Evolutionary conservation across 1,139 yeast genomes (phyloP), one percentile per base, ranked within the genome.

Genomic region (Zygosaccharomyces pseudobailii): DNA sequence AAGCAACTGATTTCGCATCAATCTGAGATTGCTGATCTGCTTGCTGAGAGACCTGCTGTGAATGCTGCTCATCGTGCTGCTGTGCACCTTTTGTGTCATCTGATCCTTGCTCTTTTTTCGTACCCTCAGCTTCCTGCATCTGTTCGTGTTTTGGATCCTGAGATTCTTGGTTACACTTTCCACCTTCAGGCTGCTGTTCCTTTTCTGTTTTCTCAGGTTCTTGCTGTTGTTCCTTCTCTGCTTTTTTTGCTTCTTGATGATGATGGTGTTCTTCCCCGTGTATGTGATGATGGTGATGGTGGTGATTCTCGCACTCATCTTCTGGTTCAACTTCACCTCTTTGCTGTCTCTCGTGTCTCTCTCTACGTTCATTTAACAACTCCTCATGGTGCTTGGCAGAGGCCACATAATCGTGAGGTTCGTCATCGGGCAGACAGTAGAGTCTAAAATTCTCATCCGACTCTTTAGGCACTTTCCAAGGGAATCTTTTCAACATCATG

Each of bases 381-480:
- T 67, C 65, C 50, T 71, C 74, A 56, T 77, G 80, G 47, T 74
- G 72, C 50, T 61, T 67, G 3, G 81, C 80, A 47, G 78, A 73
- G 48, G 72, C 72, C 1, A 58, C 65, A 58, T 77, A 71, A 53
- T 71, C 74, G 50, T 71, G 74, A 17, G 67, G 69, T 20, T 61
- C 56, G 48, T 71, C 75, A 57, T 72, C 75, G 2, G 58, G 73
- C 70, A 69, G 67, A 67, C 61, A 74, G 63, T 59, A 74, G 71
- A 84, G 70, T 66, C 79, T 80, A 71, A 84, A 94, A 52, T 96
- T 87, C 53, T 84, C 84, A 68, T 94, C 99, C n/a, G 85, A 78
- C 24, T 79, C 73, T 60, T 82, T 81, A 6, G 98, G 98, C 5
- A 87, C 88, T 63, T 90, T 92, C 98, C 98, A 94, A 0, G 98